Conservation (phyloP, 2,329 filamentous ascomycete genomes). For the Cephalotrichum gorgonifer region DNA sequence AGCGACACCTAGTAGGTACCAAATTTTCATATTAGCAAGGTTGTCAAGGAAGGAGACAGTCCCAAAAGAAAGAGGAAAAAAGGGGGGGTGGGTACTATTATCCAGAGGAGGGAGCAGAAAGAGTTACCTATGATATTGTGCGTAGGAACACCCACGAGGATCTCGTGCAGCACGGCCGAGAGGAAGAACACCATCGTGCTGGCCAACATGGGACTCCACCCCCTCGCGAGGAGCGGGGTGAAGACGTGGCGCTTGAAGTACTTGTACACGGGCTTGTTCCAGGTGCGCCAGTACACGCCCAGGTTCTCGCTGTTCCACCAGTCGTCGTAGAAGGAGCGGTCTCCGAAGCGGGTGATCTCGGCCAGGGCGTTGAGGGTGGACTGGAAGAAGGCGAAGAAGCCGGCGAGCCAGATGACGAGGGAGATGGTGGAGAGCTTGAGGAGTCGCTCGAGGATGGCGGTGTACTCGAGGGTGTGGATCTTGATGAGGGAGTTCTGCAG, state of each 20-base stretch:
- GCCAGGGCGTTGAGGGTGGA: constrained; percentile 84
- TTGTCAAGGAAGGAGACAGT: constrained; percentile 6
- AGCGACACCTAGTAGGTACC: constrained; percentile 75
- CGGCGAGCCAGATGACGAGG: constrained; percentile 91
- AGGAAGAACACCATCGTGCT: constrained; percentile 79
- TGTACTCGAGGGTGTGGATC: constrained; percentile 68
- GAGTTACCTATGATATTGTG: constrained; percentile 77
- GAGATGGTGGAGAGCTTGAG: constrained; percentile 95
- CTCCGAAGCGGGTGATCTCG: constrained; percentile 81
- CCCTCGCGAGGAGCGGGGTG: constrained; percentile 74
- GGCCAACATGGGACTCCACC: constrained; percentile 60
- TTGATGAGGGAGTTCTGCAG: constrained; percentile 83
- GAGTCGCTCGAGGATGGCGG: constrained; percentile 76
- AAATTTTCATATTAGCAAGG: constrained; percentile 16
- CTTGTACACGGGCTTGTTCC: constrained; percentile 95
- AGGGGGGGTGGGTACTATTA: background rate
- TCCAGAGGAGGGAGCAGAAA: background rate
- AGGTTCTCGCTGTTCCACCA: constrained; percentile 95
- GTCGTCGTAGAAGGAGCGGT: constrained; percentile 89
- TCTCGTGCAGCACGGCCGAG: constrained; percentile 81
- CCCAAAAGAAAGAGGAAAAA: background rate
- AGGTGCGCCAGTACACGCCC: constrained; percentile 85
- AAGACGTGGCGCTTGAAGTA: constrained; percentile 96
- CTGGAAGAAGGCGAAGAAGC: constrained; percentile 95
- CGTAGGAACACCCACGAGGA: constrained; percentile 87